A percentile compares a stretch with the other conserved stretches of the same genome.
phyloP scores from a whole-genome alignment of 2,329 filamentous ascomycete genomes.

The Hypoxylon sp. region DNA sequence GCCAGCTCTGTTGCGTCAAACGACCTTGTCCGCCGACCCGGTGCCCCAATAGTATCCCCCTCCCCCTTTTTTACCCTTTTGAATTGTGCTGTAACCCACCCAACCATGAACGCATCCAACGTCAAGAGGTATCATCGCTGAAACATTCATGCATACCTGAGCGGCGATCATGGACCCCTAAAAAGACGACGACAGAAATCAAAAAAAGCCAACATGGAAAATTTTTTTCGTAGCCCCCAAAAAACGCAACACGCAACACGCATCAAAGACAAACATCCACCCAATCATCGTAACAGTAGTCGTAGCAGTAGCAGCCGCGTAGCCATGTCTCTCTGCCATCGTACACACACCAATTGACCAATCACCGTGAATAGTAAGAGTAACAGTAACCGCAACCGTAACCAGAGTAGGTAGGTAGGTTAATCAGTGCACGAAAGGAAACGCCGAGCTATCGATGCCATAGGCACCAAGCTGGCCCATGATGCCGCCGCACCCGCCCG shows the following conservation, averaged over 20 bases:
- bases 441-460: conserved; percentile 58
- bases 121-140: conserved; percentile 48
- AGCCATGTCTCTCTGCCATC: conserved; percentile 37
- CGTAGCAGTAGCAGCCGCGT: conserved; percentile 34
- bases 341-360: conserved; percentile 27
- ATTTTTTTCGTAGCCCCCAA: conserved; percentile 23
- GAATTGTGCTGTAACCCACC: conserved; percentile 38
- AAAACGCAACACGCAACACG: not conserved
- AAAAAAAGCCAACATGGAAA: conserved; percentile 10
- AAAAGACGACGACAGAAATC: conserved; percentile 18
- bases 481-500: conserved; percentile 50
- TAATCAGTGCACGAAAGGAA: conserved; percentile 61
- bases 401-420: conserved; percentile 11
- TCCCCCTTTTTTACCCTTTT: conserved; percentile 35
- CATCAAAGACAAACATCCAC: conserved; percentile 20
- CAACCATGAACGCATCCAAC: conserved; percentile 39
- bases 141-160: conserved; percentile 42
- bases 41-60: conserved; percentile 3
- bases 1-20: not conserved
- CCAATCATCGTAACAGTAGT: conserved; percentile 33
- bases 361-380: conserved; percentile 2
- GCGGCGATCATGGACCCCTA: conserved; percentile 44
- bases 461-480: conserved; percentile 54
- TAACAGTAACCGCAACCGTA: not conserved
- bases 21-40: conserved; percentile 42